These are phyloP conservation scores for Darksidea phi DNA, from an alignment of 495 filamentous ascomycete genomes.

Conservation along the genomic window DNA sequence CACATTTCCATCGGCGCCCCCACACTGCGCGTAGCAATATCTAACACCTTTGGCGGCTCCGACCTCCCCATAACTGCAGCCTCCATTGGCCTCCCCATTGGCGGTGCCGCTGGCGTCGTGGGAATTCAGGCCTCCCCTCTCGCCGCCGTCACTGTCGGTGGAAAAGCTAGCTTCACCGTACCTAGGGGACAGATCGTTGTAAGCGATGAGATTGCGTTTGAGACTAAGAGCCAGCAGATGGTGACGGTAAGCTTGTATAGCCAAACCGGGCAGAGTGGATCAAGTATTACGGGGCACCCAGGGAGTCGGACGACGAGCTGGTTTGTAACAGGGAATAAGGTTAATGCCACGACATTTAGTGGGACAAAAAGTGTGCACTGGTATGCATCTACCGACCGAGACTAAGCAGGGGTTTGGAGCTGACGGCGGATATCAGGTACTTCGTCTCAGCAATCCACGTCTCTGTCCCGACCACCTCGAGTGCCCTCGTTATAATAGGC, in stretches of 20 bases:
- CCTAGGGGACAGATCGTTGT: slow-evolving; percentile 61
- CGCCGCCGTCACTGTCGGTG: slow-evolving; percentile 58
- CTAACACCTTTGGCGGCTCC: slow-evolving; percentile 64
- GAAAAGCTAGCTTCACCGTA: slow-evolving; percentile 52
- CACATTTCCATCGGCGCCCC: slow-evolving; percentile 56
- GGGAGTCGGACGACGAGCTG: slow-evolving; percentile 53
- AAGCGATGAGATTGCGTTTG: slow-evolving; percentile 61
- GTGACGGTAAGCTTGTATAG: slow-evolving; percentile 62
- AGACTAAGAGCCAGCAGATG: slow-evolving; percentile 49
- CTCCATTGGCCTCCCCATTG: slow-evolving; percentile 54
- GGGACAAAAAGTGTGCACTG: slow-evolving; percentile 55
- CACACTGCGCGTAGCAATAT: slow-evolving; percentile 62
- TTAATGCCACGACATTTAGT: slow-evolving; percentile 49
- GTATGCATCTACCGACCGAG: not conserved
- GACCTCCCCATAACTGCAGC: slow-evolving; percentile 61
- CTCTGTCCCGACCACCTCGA: slow-evolving; percentile 46
- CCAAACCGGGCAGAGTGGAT: slow-evolving; percentile 54
- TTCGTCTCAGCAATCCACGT: slow-evolving; percentile 64
- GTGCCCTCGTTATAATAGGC: slow-evolving; percentile 61
- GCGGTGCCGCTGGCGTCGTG: slow-evolving; percentile 51
- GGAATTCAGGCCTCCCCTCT: slow-evolving; percentile 53
- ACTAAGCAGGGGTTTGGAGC: too few relatives aligned
- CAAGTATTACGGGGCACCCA: slow-evolving; percentile 62
- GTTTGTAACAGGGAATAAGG: not conserved
- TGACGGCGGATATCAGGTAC: too few relatives aligned